Percentiles rank a stretch among this genome's conserved stretches.
phyloP scores from a whole-genome alignment of 2,329 filamentous ascomycete genomes.

The Eutypella sp. region DNA sequence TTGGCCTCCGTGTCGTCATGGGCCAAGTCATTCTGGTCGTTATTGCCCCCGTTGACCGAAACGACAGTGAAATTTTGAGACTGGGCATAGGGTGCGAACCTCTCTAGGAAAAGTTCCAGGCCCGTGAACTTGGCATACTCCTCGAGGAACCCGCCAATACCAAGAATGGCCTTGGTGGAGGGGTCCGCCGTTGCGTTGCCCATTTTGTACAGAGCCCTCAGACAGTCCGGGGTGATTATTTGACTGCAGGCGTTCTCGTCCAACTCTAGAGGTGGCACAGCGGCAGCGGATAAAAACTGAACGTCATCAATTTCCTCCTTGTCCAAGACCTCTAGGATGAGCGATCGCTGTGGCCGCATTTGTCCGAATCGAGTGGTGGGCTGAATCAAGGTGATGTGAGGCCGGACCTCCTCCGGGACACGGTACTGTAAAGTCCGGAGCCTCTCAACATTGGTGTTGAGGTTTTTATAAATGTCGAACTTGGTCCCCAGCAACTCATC shows the following conservation, averaged over 20 bases:
- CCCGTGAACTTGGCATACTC: constrained; percentile 32
- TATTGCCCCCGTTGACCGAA: constrained; percentile 50
- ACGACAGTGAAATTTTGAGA: constrained; percentile 51
- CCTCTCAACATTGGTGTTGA: constrained; percentile 33
- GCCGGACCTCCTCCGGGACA: constrained; percentile 49
- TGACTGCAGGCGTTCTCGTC: constrained; percentile 30
- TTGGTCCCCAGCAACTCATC: constrained; percentile 51
- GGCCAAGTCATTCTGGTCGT: constrained; percentile 37
- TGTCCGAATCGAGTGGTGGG: constrained; percentile 60
- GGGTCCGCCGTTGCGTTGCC: constrained; percentile 33
- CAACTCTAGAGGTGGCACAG: constrained; percentile 10
- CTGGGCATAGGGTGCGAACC: constrained; percentile 47
- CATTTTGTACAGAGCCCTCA: constrained; percentile 44
- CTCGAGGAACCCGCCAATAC: constrained; percentile 35
- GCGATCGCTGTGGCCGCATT: constrained; percentile 36
- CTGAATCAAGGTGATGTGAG: constrained; percentile 57
- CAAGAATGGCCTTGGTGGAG: constrained; percentile 33
- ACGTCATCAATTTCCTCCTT: constrained; percentile 16
- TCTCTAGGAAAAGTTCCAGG: constrained; percentile 39
- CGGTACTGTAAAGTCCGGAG: constrained; percentile 51
- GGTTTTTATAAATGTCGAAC: constrained; percentile 52
- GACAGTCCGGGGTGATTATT: constrained; percentile 41
- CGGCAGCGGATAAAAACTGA: constrained; percentile 8
- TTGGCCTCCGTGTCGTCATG: constrained; percentile 47
- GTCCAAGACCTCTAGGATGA: constrained; percentile 32